Base-by-base conservation (phyloP, 768 basidiomycete species). In the Pleurotus platypus region DNA sequence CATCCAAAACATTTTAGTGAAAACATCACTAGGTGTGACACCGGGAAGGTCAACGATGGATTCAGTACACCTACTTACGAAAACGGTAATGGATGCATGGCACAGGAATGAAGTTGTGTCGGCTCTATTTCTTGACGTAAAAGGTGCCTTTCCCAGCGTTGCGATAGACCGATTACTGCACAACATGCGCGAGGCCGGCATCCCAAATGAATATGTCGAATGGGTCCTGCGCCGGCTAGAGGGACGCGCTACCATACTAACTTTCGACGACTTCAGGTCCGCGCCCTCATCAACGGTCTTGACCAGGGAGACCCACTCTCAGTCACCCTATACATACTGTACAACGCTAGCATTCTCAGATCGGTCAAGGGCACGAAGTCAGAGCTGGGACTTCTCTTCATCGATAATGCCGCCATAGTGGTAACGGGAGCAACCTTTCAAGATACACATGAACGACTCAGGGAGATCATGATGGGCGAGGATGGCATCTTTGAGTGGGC, bases 181-280 rank as follows among this genome's bases (percentile, higher is more conserved):
- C 49, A 62, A 72, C 50, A 62, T 71, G 58, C 2, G 64, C 30
- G 55, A 54, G 16, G 16, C 39, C 6, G 46, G 66, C 0, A 51
- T 71, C 1, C 72, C 71, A 2, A 49, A 60, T 46, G 57, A 58
- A 9, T 60, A 61, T 18, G 57, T 63, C 0, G 39, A 55, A 0
- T 69, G 58, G 42, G 49, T 69, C 0, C 46, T 57, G 20, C 20
- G 58, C 1, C 55, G 59, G 15, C 63, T 70, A 16, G 46, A 30
- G 4, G 62, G 57, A 2, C 39, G 66, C 12, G 43, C 30, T n/a
- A 72, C 70, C 0, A 46, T 16, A 4, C 40, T 73, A 0, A 24
- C 40, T 0, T 72, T 74, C 42, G 69, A 72, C 26, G 57, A 70
- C 47, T 70, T 46, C 58, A 45, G 39, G 2, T 71, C 70, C 0